phyloP scores from a whole-genome alignment of 179 eudicot genomes.

The Gypsophila paniculata region DNA sequence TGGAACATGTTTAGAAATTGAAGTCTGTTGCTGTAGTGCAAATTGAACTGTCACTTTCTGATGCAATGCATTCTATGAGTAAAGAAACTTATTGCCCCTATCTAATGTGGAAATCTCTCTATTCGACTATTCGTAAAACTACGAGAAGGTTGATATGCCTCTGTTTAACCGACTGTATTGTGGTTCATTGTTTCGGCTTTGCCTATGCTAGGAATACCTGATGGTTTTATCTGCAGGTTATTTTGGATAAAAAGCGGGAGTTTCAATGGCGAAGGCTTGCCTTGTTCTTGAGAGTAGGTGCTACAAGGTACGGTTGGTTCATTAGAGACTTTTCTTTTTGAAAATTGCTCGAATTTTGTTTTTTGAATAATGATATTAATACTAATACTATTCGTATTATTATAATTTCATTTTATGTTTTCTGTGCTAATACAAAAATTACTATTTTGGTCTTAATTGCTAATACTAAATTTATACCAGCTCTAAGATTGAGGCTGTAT shows the following conservation, averaged over 20 bases:
- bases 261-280: slow-evolving; percentile 81
- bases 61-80: background rate
- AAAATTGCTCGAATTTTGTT: background rate
- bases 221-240: slow-evolving; percentile 49
- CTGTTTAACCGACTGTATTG: background rate
- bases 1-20: background rate
- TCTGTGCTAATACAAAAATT: too few relatives aligned
- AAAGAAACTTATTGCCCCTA: background rate
- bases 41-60: background rate
- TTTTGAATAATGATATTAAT: background rate
- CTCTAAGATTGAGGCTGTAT: too few relatives aligned
- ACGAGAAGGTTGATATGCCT: background rate
- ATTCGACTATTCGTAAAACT: background rate
- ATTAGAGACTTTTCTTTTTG: background rate
- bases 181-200: background rate
- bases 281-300: slow-evolving; percentile 78
- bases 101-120: background rate
- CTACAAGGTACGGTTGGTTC: slow-evolving; percentile 52
- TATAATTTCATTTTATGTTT: too few relatives aligned
- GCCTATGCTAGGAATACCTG: background rate
- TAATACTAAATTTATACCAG: too few relatives aligned
- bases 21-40: background rate
- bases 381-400: background rate
- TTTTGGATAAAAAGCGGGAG: slow-evolving; percentile 65
- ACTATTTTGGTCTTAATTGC: too few relatives aligned